A percentile compares a stretch with the other conserved stretches of the same genome.
phyloP scores from a whole-genome alignment of 768 basidiomycete genomes.

The Suillus placidus region DNA sequence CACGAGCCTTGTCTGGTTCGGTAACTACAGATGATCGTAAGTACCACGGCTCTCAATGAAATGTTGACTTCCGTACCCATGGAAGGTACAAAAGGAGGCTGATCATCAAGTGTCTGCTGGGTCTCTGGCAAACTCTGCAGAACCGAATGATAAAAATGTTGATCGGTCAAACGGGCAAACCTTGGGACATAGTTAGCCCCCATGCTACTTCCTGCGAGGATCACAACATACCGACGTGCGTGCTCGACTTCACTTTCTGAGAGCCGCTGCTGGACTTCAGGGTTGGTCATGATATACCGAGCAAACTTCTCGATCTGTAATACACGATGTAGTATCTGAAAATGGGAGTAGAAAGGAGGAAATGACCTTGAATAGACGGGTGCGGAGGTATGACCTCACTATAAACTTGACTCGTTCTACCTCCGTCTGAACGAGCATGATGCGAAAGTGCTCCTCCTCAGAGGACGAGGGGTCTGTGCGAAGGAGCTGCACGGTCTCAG shows the following conservation, averaged over 20 bases:
- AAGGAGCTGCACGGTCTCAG: conserved; percentile 74
- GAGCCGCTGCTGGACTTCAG: conserved; percentile 73
- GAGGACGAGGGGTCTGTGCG: conserved; percentile 81
- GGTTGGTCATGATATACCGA: conserved; percentile 71
- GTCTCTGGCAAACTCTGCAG: conserved; percentile 79
- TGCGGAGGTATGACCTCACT: conserved; percentile 86
- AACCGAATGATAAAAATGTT: conserved; percentile 79
- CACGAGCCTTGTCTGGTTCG: conserved; percentile 71
- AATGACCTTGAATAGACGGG: conserved; percentile 80
- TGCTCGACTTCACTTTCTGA: conserved; percentile 84
- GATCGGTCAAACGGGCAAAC: conserved; percentile 74
- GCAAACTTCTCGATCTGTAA: conserved; percentile 86
- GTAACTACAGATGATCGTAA: conserved; percentile 54
- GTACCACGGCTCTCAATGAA: conserved; percentile 2
- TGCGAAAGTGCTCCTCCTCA: conserved; percentile 91
- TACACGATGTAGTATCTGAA: conserved; percentile 18
- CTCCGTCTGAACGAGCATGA: conserved; percentile 93
- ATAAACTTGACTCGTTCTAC: conserved; percentile 94
- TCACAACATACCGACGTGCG: conserved; percentile 61
- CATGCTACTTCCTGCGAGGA: background rate
- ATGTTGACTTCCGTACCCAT: conserved; percentile 56
- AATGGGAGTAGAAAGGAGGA: conserved; percentile 6
- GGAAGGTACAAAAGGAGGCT: conserved; percentile 66
- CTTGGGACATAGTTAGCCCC: conserved; percentile 39
- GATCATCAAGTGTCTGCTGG: conserved; percentile 78